Conservation (phyloP, 495 filamentous ascomycete genomes). For the Neurospora tetraspora region DNA sequence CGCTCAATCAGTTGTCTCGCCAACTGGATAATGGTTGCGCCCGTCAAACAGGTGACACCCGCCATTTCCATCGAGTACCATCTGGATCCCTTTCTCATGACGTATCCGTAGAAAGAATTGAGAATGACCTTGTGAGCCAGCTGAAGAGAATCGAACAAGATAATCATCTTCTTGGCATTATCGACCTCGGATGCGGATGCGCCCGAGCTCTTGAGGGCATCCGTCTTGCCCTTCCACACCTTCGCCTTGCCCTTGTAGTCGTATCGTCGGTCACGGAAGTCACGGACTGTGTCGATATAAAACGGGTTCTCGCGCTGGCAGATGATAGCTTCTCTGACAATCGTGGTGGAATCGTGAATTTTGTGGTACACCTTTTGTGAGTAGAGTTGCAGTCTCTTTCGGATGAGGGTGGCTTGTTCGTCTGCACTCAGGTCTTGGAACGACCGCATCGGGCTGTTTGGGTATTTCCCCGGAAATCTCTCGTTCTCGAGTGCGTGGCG, state of each 20-base stretch:
- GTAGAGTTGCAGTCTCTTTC: conserved; percentile 85
- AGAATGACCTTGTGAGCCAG: conserved; percentile 98
- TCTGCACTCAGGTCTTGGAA: conserved; percentile 76
- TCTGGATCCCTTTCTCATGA: conserved; percentile 96
- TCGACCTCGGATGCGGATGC: conserved; percentile 72
- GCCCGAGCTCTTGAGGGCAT: conserved; percentile 70
- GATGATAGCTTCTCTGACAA: conserved; percentile 92
- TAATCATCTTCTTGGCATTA: conserved; percentile 95
- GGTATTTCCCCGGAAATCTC: conserved; percentile 65
- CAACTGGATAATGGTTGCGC: conserved; percentile 96
- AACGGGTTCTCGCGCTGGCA: conserved; percentile 98
- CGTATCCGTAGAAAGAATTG: conserved; percentile 98
- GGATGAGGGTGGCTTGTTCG: conserved; percentile 71
- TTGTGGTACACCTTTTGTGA: conserved; percentile 99
- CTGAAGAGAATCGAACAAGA: conserved; percentile 92
- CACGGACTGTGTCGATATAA: conserved; percentile 91
- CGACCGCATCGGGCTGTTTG: conserved; percentile 56
- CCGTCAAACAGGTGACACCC: conserved; percentile 94
- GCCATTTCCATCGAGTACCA: conserved; percentile 99
- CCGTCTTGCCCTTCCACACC: conserved; percentile 95
- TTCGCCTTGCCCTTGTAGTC: conserved; percentile 98
- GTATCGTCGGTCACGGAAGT: conserved; percentile 91
- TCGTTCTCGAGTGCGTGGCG: conserved; percentile 88
- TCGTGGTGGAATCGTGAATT: conserved; percentile 89
- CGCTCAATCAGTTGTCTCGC: conserved; percentile 89